Evolutionary conservation across 257 asterid genomes (phyloP), one percentile per base, ranked within the genome.

Genomic region (Jasminum sambac): DNA sequence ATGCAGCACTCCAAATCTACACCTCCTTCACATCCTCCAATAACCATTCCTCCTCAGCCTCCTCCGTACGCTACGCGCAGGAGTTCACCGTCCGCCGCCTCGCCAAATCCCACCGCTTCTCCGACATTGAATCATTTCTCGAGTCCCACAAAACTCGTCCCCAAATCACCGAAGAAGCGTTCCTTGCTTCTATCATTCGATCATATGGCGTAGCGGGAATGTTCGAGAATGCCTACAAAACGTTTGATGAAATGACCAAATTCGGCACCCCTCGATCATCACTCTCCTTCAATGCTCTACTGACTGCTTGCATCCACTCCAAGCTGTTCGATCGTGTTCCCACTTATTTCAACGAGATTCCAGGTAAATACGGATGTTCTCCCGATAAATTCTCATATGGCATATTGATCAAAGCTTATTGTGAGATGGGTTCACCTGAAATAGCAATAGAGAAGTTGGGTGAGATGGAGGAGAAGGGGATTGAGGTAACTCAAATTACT

Each of bases 201-300:
- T 90, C 94, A 0, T 93, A 93, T 43, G 97, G 96, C 60, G 55
- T 81, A 46, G 92, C 80, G 16, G 96, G 96, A 0, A 86, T 93
- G 98, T 72, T 87, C 64, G 92, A 93, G 11, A 86, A 89, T 44
- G 91, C 97, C 25, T 73, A 83, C 55, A 72, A 63, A 1, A 84
- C 88, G 5, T 93, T 83, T 69, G 63, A 74, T 7, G 79, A 90
- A 66, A 90, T 93, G 97, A 67, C 83, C 5, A 84, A 84, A 14
- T 69, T 93, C 26, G 95, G 94, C 68, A 89, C 95, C 43, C 95
- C 92, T 25, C 85, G 92, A 59, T 75, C 97, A 8, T 21, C 86
- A 8, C 74, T 81, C 40, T 93, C 97, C 4, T 89, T 93, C 44
- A 90, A 93, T 64, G 80, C 91, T 24, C 84, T 93, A 19, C 88